Evolutionary conservation across 768 basidiomycete genomes (phyloP), one percentile per base, ranked within the genome.

Genomic region (Mycena rebaudengoi): DNA sequence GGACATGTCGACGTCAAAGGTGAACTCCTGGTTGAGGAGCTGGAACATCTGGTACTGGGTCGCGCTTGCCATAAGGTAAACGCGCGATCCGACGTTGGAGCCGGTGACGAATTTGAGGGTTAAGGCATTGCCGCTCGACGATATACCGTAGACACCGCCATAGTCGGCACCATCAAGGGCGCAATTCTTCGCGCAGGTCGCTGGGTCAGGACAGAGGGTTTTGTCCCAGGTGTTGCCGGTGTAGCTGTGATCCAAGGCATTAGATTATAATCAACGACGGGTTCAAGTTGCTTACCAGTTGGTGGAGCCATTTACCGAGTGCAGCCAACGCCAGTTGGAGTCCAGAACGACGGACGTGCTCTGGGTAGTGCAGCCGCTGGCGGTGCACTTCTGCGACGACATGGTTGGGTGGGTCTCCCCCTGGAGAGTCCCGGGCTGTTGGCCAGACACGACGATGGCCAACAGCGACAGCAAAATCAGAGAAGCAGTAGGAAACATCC

Each of bases 161-260:
- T 84, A 84, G 70, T 83, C 80, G 49, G 82, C 83, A 66, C 82
- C 81, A 29, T 83, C 81, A 65, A 82, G 66, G 26, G 78, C 79
- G 51, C 79, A 82, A 67, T 76, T 78, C 7, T 62, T 8, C 18
- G 85, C 82, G 70, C 86, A 87, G 48, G 82, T 83, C 1, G 66
- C 68, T 23, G 76, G 73, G 68, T 83, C 81, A 26, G 84, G 80
- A 78, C 86, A 88, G 44, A 85, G 71, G 18, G 81, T 75, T 7
- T 77, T 65, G 74, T 87, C 78, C 84, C 85, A 88, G 18, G 76
- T 71, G 78, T 86, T 86, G 33, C 86, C 86, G 64, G 82, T 85
- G 79, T 87, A 86, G 70, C n/a, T n/a, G n/a, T n/a, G n/a, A n/a
- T n/a, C n/a, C n/a, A n/a, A n/a, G n/a, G n/a, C n/a, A n/a, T n/a